Evolutionary conservation across 2,329 filamentous ascomycete genomes (phyloP), one percentile per base, ranked within the genome.

Genomic region (Lecanicillium sp.): DNA sequence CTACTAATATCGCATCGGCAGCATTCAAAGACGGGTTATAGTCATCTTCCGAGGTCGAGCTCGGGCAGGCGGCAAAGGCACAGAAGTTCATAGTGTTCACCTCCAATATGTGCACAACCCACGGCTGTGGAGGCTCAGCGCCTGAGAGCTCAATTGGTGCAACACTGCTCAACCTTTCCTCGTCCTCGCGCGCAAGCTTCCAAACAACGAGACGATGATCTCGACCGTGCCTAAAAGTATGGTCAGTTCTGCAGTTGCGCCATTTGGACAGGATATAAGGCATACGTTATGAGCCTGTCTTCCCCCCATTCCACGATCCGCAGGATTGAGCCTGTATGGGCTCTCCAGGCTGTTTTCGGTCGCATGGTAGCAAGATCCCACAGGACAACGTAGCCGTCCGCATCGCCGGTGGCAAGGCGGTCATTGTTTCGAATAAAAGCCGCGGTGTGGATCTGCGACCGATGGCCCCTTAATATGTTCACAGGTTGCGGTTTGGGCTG

Each of bases 11-110:
- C 41, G 69, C 65, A 3, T 48, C 45, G 2, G 49, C 39, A 4
- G 52, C 45, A 12, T 29, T 18, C 1, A 25, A 25, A 11, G 22
- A 25, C 7, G 7, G 11, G 22, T 11, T 11, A 25, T 25, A 11
- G 22, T 10, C 52, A 37, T 28, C 44, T 20, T 43, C 39, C 14
- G 39, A 36, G 36, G 15, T 44, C 19, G 47, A 38, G 31, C 61
- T 55, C 43, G 66, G 43, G 54, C 81, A 81, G 44, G 73, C 71
- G 3, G 83, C 72, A 57, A 95, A 95, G 2, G 84, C 74, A 57
- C 92, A 98, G 57, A 97, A 98, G 56, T 97, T 98, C 65, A 97
- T 76, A 2, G 90, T 87, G 54, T 96, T 96, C 31, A 97, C 87
- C 5, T 84, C 71, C 5, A 98, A 65, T 4, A 85, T 74, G 59